A percentile compares a stretch with the other conserved stretches of the same genome.
These are phyloP conservation scores for Apiospora arundinis DNA, from an alignment of 2,329 filamentous ascomycete species.

Conservation along the genomic window DNA sequence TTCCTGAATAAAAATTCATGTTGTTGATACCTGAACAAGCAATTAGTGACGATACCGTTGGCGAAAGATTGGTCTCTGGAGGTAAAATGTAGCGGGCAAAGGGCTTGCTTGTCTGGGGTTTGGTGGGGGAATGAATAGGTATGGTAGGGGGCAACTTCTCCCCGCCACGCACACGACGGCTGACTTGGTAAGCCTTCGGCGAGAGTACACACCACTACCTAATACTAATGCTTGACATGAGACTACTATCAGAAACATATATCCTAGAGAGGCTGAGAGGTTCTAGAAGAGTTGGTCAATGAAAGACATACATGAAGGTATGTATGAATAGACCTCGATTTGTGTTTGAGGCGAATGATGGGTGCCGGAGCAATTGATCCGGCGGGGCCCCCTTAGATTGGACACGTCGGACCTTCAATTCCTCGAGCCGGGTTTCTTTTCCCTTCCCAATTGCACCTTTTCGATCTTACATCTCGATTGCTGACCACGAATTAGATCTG, in stretches of 20 bases:
- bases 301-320: too few species aligned
- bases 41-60: neutral
- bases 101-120: neutral
- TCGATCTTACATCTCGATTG: slow-evolving; percentile 7
- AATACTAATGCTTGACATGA: neutral
- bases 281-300: too few species aligned
- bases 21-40: neutral
- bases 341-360: too few species aligned
- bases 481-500: neutral
- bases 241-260: too few species aligned
- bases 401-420: neutral
- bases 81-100: neutral
- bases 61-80: neutral
- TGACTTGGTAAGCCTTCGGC: neutral
- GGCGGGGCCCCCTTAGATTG: neutral
- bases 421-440: neutral
- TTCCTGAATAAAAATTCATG: neutral
- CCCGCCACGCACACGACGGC: neutral
- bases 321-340: too few species aligned
- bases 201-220: neutral
- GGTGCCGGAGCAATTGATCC: neutral
- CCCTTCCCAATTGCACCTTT: too few species aligned
- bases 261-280: too few species aligned
- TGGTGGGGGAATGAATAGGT: neutral
- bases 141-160: neutral